Evolutionary conservation across 176 grass and related monocot genomes (phyloP).

Genomic region (Paspalum notatum): DNA sequence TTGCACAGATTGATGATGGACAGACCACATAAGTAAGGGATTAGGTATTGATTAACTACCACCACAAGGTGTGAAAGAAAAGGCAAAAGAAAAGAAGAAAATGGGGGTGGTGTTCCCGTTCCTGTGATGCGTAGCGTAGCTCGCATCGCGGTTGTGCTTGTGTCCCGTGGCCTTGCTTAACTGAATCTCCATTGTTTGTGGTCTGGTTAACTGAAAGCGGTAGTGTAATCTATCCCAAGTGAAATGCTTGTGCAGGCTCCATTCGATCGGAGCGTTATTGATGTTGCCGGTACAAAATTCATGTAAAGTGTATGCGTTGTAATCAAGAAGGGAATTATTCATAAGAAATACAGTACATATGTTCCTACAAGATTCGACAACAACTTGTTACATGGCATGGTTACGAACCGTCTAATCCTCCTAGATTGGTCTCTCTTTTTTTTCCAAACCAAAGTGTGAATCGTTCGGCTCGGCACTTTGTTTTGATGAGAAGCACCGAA

Average conservation of each 20-base stretch:
- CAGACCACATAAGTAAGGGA: neutral
- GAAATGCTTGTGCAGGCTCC: neutral
- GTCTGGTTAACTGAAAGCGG: slow-evolving; percentile 31
- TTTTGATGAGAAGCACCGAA: too few relatives aligned
- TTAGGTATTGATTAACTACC: slow-evolving; percentile 3
- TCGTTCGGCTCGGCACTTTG: too few relatives aligned
- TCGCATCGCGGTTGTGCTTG: slow-evolving; percentile 21
- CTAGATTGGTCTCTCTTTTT: too few relatives aligned
- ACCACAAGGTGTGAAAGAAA: slow-evolving; percentile 25
- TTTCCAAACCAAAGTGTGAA: too few relatives aligned
- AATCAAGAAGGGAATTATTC: neutral
- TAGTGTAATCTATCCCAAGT: neutral
- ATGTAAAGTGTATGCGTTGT: neutral
- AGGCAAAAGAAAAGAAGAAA: neutral
- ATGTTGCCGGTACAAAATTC: neutral
- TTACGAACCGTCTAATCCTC: neutral
- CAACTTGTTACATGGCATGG: neutral
- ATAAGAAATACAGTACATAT: neutral
- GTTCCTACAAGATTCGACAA: neutral
- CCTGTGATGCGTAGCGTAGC: slow-evolving; percentile 1
- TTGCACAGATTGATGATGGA: neutral
- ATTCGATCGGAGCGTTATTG: neutral
- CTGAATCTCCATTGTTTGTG: slow-evolving; percentile 45
- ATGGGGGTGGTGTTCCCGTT: neutral
- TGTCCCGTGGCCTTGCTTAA: slow-evolving; percentile 29